Percentiles rank a stretch among this genome's conserved stretches.
These are phyloP conservation scores for Zarea fungicola DNA, from an alignment of 2,329 filamentous ascomycete species.

Conservation along the genomic window DNA sequence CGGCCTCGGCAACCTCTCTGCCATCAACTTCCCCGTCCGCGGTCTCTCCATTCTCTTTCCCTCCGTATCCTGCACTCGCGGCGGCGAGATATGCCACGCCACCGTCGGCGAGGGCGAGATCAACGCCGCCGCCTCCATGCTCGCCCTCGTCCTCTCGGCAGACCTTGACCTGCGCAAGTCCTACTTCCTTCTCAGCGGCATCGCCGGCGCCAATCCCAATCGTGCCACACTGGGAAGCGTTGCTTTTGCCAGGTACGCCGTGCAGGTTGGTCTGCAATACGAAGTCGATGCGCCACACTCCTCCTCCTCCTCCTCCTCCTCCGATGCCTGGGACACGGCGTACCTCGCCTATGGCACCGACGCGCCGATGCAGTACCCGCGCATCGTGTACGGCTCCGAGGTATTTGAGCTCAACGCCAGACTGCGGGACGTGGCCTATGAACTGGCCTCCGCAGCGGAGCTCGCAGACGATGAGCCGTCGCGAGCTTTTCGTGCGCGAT, in stretches of 20 bases:
- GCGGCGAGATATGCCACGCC: slow-evolving; percentile 61
- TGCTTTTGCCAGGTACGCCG: slow-evolving; percentile 62
- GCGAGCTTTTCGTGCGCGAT: slow-evolving; percentile 47
- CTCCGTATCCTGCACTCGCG: slow-evolving; percentile 56
- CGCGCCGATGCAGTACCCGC: slow-evolving; percentile 51
- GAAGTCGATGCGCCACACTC: slow-evolving; percentile 68
- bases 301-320: too few relatives aligned
- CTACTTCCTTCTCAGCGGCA: slow-evolving; percentile 68
- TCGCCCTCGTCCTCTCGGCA: slow-evolving; percentile 55
- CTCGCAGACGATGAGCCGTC: slow-evolving; percentile 37
- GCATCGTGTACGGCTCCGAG: slow-evolving; percentile 60
- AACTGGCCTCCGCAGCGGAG: slow-evolving; percentile 44
- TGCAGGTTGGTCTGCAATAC: slow-evolving; percentile 72
- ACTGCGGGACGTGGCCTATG: slow-evolving; percentile 48
- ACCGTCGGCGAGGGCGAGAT: slow-evolving; percentile 67
- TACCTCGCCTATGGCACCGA: slow-evolving; percentile 61
- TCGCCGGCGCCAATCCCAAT: slow-evolving; percentile 69
- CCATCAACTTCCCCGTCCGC: slow-evolving; percentile 51
- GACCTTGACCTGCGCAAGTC: slow-evolving; percentile 60
- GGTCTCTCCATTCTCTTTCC: slow-evolving; percentile 63
- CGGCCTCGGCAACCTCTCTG: slow-evolving; percentile 49
- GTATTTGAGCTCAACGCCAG: slow-evolving; percentile 61
- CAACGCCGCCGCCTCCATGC: slow-evolving; percentile 65
- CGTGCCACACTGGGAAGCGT: slow-evolving; percentile 61
- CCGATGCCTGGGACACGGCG: slow-evolving; percentile 58